Evolutionary conservation across 2,329 filamentous ascomycete genomes (phyloP).

Genomic region (Colletotrichum karsti): DNA sequence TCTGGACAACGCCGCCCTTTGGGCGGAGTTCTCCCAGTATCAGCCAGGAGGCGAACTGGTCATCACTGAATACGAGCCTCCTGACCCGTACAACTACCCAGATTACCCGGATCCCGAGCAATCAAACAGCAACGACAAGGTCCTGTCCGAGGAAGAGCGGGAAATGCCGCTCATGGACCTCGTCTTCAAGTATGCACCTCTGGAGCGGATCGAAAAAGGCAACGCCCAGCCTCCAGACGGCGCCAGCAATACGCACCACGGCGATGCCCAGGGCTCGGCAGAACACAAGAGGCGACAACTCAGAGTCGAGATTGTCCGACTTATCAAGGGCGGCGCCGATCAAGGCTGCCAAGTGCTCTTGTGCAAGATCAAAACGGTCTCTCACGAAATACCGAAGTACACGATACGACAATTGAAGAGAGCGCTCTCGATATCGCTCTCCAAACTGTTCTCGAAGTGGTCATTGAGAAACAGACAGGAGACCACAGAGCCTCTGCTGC

Average conservation of each 20-base stretch:
- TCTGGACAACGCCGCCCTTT: too few species aligned
- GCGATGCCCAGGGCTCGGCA: neutral
- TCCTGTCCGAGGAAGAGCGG: neutral
- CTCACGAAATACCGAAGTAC: fast-evolving
- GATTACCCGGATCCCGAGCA: neutral
- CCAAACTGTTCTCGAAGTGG: too few species aligned
- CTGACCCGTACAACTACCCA: neutral
- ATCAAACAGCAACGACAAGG: neutral
- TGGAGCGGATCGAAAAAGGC: neutral
- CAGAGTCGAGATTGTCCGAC: fast-evolving
- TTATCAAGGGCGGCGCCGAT: neutral
- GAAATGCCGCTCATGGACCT: neutral
- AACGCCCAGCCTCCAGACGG: neutral
- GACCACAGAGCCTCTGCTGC: too few species aligned
- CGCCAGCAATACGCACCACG: fast-evolving
- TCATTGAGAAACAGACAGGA: too few species aligned
- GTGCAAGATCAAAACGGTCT: fast-evolving
- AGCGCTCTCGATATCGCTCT: too few species aligned
- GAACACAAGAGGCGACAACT: neutral
- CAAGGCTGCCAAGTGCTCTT: neutral
- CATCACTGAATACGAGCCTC: neutral
- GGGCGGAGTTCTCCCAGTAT: neutral
- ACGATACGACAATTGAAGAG: fast-evolving
- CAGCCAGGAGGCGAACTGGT: fast-evolving
- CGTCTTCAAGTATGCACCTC: neutral